These are phyloP conservation scores for Apiotrichum gamsii DNA, from an alignment of 1,284 basidiomycete species.

Conservation along the genomic window DNA sequence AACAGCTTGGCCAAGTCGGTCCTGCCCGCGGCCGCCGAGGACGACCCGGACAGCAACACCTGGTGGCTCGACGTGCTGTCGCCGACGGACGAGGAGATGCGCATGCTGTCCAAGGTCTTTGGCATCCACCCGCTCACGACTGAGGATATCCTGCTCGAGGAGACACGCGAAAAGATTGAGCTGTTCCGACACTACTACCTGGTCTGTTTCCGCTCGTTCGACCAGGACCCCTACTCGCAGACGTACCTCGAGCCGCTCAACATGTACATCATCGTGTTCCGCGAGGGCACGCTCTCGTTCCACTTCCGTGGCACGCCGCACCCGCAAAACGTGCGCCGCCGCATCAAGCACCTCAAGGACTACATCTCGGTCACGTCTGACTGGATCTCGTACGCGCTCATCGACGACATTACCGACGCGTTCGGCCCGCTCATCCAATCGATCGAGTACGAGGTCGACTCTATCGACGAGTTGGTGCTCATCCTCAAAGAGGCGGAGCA, in stretches of 20 bases:
- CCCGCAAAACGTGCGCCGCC: conserved; percentile 92
- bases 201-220: conserved; percentile 98
- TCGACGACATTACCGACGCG: conserved; percentile 99
- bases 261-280: conserved; percentile 99
- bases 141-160: conserved; percentile 99
- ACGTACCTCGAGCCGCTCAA: conserved; percentile 97
- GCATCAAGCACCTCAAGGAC: conserved; percentile 99
- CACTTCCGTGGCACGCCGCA: conserved; percentile 97
- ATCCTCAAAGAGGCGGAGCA: conserved; percentile 85
- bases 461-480: conserved; percentile 94
- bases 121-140: conserved; percentile 96
- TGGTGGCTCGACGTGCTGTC: conserved; percentile 98
- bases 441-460: conserved; percentile 99
- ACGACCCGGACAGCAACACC: conserved; percentile 62
- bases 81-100: conserved; percentile 98
- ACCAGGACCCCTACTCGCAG: conserved; percentile 96
- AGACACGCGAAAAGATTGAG: conserved; percentile 99
- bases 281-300: conserved; percentile 96
- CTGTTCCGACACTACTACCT: conserved; percentile 98
- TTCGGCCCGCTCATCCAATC: conserved; percentile 97
- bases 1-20: conserved; percentile 1
- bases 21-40: conserved; percentile 11
- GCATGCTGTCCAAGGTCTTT: conserved; percentile 90
- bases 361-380: conserved; percentile 98
- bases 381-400: conserved; percentile 99